Conservation (phyloP, 2,329 filamentous ascomycete genomes). For the Fusarium drepaniforme region DNA sequence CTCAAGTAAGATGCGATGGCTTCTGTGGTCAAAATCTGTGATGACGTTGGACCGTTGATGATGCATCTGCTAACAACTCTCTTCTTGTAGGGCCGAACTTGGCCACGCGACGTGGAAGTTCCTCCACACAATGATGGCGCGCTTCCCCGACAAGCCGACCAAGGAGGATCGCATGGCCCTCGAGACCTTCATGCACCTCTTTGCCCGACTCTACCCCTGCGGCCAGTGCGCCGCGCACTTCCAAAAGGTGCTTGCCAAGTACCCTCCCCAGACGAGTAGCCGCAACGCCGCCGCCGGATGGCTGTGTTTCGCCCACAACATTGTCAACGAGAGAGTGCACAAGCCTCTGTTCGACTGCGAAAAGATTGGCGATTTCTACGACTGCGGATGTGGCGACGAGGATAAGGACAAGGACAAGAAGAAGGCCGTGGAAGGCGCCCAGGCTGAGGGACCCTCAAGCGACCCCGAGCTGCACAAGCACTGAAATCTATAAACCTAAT, state of each 20-base stretch:
- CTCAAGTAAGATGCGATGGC: slow-evolving; percentile 69
- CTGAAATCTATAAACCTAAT: slow-evolving; percentile 6
- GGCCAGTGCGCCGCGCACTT: slow-evolving; percentile 79
- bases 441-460: slow-evolving; percentile 26
- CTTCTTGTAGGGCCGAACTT: slow-evolving; percentile 66
- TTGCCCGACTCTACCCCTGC: slow-evolving; percentile 77
- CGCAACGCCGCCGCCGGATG: slow-evolving; percentile 74
- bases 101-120: slow-evolving; percentile 78
- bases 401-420: slow-evolving; percentile 61
- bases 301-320: slow-evolving; percentile 77
- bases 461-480: slow-evolving; percentile 39
- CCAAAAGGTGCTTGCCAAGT: slow-evolving; percentile 70
- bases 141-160: slow-evolving; percentile 75
- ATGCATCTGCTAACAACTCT: slow-evolving; percentile 17
- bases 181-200: slow-evolving; percentile 74
- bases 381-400: slow-evolving; percentile 78
- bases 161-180: slow-evolving; percentile 72
- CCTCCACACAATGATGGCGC: slow-evolving; percentile 77
- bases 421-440: slow-evolving; percentile 35
- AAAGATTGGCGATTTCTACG: slow-evolving; percentile 78
- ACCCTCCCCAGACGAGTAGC: slow-evolving; percentile 73
- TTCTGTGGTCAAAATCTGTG: neutral
- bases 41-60: neutral
- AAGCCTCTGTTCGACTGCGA: slow-evolving; percentile 75
- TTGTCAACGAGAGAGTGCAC: slow-evolving; percentile 73